Evolutionary conservation across 2,329 filamentous ascomycete species (phyloP), one percentile per base, ranked within the genome.

Genomic region (Bipolaris sorokiniana): DNA sequence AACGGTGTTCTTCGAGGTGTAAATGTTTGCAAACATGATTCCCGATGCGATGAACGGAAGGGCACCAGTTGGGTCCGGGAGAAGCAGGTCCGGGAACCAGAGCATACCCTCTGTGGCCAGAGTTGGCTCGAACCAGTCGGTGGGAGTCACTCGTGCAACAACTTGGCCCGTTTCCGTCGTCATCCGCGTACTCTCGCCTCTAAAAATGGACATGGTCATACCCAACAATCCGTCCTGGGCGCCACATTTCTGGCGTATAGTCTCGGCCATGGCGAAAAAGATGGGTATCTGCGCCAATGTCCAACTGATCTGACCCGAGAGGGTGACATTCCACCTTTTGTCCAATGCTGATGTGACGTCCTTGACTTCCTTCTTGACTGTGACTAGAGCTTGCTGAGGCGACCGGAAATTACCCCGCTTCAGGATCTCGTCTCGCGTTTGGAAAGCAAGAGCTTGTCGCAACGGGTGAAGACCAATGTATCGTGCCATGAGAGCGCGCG

Each of bases 21-120:
- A 74, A 7, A 86, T 70, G 59, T 83, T 85, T 7, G 78, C 59
- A 15, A 86, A 70, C 55, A 86, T 81, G 4, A 80, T 75, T 0
- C 72, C 76, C 0, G 80, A 81, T 20, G 86, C 75, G 3, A 81
- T 55, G 38, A 80, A 76, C 0, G 84, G 83, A 1, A 87, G 75
- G 2, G 78, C 62, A 2, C 81, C 73, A 2, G 79, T 79, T 0
- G 84, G 78, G 63, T 88, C 86, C 7, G 83, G 74, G 0, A 78
- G 66, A 5, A 84, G 74, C 13, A 89, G 79, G 67, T 88, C 79
- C 1, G 81, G 79, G 54, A 87, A 87, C 86, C 86, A 89, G 1
- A 86, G 75, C 3, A 82, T 79, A n/a, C 86, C 86, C 73, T 87
- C 86, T 7, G 70, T 79, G 5, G 81, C 78, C 15, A 88, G 73